These are phyloP conservation scores for Xanthoparmelia taractica DNA, from an alignment of 495 filamentous ascomycete genomes.

Conservation along the genomic window DNA sequence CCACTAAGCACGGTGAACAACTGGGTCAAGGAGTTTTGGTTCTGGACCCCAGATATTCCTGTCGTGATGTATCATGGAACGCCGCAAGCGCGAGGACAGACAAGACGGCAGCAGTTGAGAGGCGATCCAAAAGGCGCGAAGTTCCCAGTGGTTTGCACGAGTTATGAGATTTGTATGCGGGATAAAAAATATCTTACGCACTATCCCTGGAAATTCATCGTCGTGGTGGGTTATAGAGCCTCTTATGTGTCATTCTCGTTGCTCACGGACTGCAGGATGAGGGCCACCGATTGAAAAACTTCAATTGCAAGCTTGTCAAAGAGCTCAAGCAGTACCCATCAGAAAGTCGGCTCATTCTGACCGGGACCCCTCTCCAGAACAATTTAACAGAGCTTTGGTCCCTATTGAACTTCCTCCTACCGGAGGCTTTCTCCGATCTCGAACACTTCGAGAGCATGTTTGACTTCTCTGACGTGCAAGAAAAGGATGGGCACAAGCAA, in stretches of 20 bases:
- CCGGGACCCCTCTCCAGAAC: conserved; percentile 91
- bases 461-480: conserved; percentile 83
- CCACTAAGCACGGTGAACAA: conserved; percentile 89
- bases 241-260: not conserved
- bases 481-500: conserved; percentile 58
- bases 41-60: conserved; percentile 81
- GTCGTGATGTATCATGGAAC: conserved; percentile 84
- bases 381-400: conserved; percentile 96
- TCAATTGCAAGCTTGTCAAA: conserved; percentile 83
- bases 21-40: conserved; percentile 91
- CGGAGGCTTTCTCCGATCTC: conserved; percentile 83
- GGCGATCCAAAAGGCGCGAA: conserved; percentile 50
- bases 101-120: conserved; percentile 53
- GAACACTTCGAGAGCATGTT: conserved; percentile 92
- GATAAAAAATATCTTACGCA: conserved; percentile 70
- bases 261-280: conserved; percentile 56
- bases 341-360: conserved; percentile 84
- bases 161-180: conserved; percentile 90
- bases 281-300: conserved; percentile 95
- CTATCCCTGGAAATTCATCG: conserved; percentile 93
- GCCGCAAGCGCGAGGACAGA: conserved; percentile 61
- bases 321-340: conserved; percentile 82
- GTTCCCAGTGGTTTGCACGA: conserved; percentile 89
- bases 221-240: conserved; percentile 58
- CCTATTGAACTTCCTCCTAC: conserved; percentile 84